Conservation (phyloP, 495 filamentous ascomycete genomes). For the Cairneyella variabilis region DNA sequence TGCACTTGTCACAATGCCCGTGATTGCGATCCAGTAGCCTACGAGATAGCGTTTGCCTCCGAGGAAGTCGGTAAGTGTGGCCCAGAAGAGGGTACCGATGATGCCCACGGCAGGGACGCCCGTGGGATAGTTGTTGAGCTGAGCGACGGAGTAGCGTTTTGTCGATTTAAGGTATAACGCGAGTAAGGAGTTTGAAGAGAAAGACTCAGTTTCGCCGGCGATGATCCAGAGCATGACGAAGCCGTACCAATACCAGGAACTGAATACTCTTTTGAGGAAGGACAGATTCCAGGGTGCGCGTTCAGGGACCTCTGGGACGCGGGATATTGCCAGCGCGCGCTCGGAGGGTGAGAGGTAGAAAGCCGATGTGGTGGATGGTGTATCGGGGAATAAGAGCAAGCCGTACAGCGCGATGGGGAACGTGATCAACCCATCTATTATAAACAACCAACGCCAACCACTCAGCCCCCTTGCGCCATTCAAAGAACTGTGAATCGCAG, state of each 20-base stretch:
- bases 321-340: constrained; percentile 40
- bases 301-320: constrained; percentile 31
- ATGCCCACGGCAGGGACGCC: constrained; percentile 47
- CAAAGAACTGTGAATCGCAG: constrained; percentile 48
- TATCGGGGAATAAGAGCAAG: constrained; percentile 57
- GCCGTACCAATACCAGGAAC: constrained; percentile 44
- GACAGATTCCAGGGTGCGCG: constrained; percentile 33
- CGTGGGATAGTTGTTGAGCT: constrained; percentile 46
- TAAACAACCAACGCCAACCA: constrained; percentile 68
- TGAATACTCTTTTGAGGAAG: constrained; percentile 39
- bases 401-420: constrained; percentile 58
- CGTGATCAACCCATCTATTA: constrained; percentile 43
- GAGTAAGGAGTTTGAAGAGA: constrained; percentile 43
- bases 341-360: constrained; percentile 46
- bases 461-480: constrained; percentile 46
- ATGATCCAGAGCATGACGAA: constrained; percentile 49
- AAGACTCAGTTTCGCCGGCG: constrained; percentile 45
- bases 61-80: constrained; percentile 48
- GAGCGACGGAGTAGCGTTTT: constrained; percentile 36
- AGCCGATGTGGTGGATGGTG: constrained; percentile 48
- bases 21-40: constrained; percentile 50
- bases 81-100: constrained; percentile 49
- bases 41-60: constrained; percentile 47
- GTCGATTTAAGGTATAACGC: constrained; percentile 43
- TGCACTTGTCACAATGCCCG: constrained; percentile 40